Percentiles rank a stretch among this genome's conserved stretches.
These are phyloP conservation scores for Corymbia maculata DNA, from an alignment of 345 rosid genomes.

Conservation along the genomic window DNA sequence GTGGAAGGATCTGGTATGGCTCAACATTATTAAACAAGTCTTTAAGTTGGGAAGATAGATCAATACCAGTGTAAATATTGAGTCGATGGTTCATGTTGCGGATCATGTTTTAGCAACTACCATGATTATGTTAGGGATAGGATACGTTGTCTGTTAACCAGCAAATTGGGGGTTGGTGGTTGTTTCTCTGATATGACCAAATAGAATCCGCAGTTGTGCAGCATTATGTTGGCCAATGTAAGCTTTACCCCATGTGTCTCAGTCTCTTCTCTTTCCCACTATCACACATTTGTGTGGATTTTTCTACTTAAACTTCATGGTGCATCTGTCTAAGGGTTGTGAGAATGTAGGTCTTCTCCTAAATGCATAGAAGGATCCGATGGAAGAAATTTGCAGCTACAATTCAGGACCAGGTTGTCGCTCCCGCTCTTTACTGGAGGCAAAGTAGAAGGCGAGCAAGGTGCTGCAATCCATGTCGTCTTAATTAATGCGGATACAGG, in stretches of 20 bases:
- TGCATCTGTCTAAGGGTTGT: background rate
- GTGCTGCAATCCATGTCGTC: constrained; percentile 74
- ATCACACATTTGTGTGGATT: background rate
- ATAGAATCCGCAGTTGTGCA: background rate
- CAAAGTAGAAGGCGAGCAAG: constrained; percentile 95
- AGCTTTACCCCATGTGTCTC: background rate
- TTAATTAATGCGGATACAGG: constrained; percentile 61
- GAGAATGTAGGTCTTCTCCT: constrained; percentile 59
- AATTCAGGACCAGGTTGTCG: constrained; percentile 71
- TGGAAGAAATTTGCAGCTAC: constrained; percentile 81
- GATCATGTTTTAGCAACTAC: background rate
- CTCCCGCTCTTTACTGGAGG: constrained; percentile 97
- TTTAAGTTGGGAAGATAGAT: background rate
- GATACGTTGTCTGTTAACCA: background rate
- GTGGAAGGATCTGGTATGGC: background rate
- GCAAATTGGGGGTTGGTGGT: background rate
- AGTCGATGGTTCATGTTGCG: background rate
- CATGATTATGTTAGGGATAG: background rate
- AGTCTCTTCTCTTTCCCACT: background rate
- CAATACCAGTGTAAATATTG: background rate
- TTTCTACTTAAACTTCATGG: background rate
- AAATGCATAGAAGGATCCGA: constrained; percentile 66
- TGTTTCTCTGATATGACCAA: background rate
- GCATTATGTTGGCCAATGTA: background rate
- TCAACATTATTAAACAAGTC: background rate